Evolutionary conservation across 768 basidiomycete species (phyloP), one percentile per base, ranked within the genome.

Genomic region (Stropharia rugosoannulata): DNA sequence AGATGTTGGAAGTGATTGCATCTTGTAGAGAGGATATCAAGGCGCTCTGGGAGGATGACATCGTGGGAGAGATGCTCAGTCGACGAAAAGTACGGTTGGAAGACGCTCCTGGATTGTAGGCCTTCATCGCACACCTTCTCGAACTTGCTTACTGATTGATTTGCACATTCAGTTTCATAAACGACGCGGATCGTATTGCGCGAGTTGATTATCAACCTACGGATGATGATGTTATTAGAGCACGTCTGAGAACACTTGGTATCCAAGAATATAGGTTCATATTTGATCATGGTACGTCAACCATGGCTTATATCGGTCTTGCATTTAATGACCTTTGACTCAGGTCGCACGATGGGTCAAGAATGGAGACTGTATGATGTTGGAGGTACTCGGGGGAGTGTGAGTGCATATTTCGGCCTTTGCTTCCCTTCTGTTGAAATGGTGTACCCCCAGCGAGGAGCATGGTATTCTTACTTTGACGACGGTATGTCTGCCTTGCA

Each of bases 361-460:
- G 89, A 91, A 66, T 92, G 90, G 90, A 69, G 85, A 43, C 75
- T 93, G 60, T 93, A 89, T 64, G 90, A 93, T 65, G 89, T 93
- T 27, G 90, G 90, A 35, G 90, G 89, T 16, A 85, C 85, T 36
- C 77, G 85, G 59, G 87, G 82, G 51, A 81, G 76, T 58, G 88
- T 89, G 59, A 70, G 85, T 65, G 27, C 2, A 38, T 40, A 4
- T 50, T 49, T 48, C 49, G 46, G 54, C 27, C 54, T 36, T 40
- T 38, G 44, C 47, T 35, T 43, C 49, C 51, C 47, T 40, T 25
- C 43, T 60, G 62, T 25, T 56, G 49, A 49, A 54, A 32, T 42
- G 32, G 39, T 46, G 29, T 55, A 25, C 32, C 50, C 48, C 64
- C 66, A 90, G 87, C 79, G 89, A 52, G 77, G 79, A 16, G 86